A percentile compares a stretch with the other conserved stretches of the same genome.
These are phyloP conservation scores for Volvox reticuliferus DNA, from an alignment of 139 green algal species.

Conservation along the genomic window DNA sequence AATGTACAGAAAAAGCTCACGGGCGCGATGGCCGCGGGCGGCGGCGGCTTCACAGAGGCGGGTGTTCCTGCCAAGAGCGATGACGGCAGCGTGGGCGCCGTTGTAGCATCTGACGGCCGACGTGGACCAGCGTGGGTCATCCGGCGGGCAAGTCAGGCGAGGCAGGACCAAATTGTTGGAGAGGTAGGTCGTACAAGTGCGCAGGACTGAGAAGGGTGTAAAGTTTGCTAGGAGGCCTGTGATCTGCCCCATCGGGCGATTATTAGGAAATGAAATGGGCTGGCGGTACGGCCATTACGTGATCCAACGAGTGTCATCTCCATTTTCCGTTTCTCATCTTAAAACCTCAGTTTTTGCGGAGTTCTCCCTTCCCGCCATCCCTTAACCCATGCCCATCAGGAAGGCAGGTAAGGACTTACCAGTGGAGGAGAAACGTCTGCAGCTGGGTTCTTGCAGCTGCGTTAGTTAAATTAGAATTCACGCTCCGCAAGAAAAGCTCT, in stretches of 20 bases:
- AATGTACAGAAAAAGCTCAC: not conserved
- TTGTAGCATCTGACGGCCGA: not conserved
- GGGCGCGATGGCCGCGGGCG: not conserved
- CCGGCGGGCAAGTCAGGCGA: not conserved
- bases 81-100: not conserved
- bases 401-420: not conserved
- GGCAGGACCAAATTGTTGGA: constrained; percentile 3
- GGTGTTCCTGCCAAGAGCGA: not conserved
- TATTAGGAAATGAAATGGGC: not conserved
- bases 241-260: not conserved
- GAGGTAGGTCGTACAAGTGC: not conserved
- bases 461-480: not conserved
- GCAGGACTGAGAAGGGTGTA: too few relatives aligned
- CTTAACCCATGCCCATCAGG: not conserved
- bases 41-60: not conserved
- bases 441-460: too few relatives aligned
- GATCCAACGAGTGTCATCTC: not conserved
- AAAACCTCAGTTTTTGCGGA: too few relatives aligned
- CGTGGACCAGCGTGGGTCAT: not conserved
- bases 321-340: not conserved
- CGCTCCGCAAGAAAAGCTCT: not conserved
- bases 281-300: not conserved
- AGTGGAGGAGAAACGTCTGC: too few relatives aligned
- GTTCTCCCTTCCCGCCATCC: too few relatives aligned
- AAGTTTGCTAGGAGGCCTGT: not conserved